A percentile compares a stretch with the other conserved stretches of the same genome.
Evolutionary conservation across 352 stramenopile genomes (phyloP).

Genomic region (Phytophthora sojae): DNA sequence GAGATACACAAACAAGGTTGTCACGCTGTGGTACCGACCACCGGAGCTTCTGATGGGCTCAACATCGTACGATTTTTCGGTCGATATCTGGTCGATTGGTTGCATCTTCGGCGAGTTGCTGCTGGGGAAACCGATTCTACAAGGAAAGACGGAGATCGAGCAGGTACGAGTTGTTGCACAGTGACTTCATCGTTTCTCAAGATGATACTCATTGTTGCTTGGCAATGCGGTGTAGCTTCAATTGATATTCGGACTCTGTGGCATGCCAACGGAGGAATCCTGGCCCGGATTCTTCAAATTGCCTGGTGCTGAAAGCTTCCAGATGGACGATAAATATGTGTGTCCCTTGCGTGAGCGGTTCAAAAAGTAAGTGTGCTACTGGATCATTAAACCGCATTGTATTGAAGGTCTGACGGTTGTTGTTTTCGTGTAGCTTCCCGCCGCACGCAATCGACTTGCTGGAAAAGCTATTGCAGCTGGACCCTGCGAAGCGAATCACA

Average conservation of each 20-base stretch:
- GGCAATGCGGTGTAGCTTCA: slow-evolving; percentile 54
- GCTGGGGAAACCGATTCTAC: slow-evolving; percentile 81
- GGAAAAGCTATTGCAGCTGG: slow-evolving; percentile 94
- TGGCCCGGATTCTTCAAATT: slow-evolving; percentile 86
- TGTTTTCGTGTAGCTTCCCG: slow-evolving; percentile 61
- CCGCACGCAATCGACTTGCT: slow-evolving; percentile 91
- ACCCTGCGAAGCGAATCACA: slow-evolving; percentile 95
- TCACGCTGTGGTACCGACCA: slow-evolving; percentile 95
- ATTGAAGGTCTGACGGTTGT: neutral
- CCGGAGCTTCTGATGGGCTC: slow-evolving; percentile 94
- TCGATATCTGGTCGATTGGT: slow-evolving; percentile 96
- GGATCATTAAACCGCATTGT: neutral
- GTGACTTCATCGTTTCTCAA: neutral
- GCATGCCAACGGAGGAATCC: slow-evolving; percentile 80
- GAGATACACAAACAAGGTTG: slow-evolving; percentile 95
- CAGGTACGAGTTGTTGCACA: slow-evolving; percentile 50
- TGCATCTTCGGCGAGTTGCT: slow-evolving; percentile 87
- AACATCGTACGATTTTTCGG: slow-evolving; percentile 92
- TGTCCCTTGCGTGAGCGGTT: slow-evolving; percentile 77
- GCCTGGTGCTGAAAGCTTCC: slow-evolving; percentile 67
- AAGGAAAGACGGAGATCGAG: slow-evolving; percentile 85
- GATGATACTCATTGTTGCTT: slow-evolving; percentile 7
- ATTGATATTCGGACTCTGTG: slow-evolving; percentile 81
- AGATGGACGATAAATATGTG: slow-evolving; percentile 83
- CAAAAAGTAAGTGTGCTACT: slow-evolving; percentile 66